Evolutionary conservation across 1,284 basidiomycete genomes (phyloP).

Genomic region (Microstroma glucosiphilum): DNA sequence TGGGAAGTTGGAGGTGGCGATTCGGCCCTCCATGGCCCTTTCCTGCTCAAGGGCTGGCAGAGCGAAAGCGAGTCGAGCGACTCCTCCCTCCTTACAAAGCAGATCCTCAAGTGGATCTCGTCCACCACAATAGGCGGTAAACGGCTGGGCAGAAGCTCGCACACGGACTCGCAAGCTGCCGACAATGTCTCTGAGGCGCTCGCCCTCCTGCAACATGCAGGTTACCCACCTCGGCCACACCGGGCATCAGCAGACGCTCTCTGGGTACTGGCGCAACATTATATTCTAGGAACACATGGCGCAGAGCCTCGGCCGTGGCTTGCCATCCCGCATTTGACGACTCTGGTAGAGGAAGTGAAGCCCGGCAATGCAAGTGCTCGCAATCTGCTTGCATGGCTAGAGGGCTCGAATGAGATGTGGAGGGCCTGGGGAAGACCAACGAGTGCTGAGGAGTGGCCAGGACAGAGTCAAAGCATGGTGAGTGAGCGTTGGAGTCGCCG

Average conservation of each 20-base stretch:
- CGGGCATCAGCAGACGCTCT: constrained; percentile 35
- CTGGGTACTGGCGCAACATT: constrained; percentile 45
- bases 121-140: constrained; percentile 7
- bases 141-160: not conserved
- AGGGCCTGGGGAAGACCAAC: constrained; percentile 1
- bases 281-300: constrained; percentile 47
- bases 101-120: not conserved
- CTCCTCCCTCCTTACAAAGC: not conserved
- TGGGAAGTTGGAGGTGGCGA: constrained; percentile 31
- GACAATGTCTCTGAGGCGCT: constrained; percentile 14
- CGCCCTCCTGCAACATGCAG: constrained; percentile 5
- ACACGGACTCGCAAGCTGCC: not conserved
- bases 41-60: constrained; percentile 12
- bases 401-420: constrained; percentile 18
- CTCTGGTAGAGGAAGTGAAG: constrained; percentile 25
- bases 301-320: constrained; percentile 28
- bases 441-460: constrained; percentile 27
- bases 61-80: not conserved
- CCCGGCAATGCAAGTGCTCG: constrained; percentile 43
- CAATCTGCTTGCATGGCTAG: constrained; percentile 39
- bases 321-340: constrained; percentile 33
- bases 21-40: constrained; percentile 34
- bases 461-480: constrained; percentile 14
- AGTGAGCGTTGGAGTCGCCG: constrained; percentile 7
- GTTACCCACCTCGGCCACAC: not conserved